phyloP scores from a whole-genome alignment of 495 filamentous ascomycete species.

The Chaetomium fimeti region DNA sequence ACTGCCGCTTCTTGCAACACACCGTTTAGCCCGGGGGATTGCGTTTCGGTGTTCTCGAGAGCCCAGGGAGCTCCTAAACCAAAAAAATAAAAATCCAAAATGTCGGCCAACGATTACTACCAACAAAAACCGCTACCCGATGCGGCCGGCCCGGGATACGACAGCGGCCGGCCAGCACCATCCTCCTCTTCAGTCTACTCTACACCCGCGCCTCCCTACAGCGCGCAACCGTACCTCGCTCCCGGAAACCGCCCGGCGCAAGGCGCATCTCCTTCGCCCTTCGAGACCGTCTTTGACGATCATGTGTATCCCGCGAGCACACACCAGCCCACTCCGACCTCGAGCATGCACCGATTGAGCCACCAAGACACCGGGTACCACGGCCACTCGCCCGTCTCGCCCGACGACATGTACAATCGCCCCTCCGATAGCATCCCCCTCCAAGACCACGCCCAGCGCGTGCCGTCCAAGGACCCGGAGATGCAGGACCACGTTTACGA shows the following conservation, averaged over 20 bases:
- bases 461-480: slow-evolving; percentile 39
- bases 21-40: slow-evolving; percentile 5
- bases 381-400: slow-evolving; percentile 43
- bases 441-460: slow-evolving; percentile 45
- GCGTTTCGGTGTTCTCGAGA: slow-evolving; percentile 9
- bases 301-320: slow-evolving; percentile 57
- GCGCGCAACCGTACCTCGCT: slow-evolving; percentile 30
- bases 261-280: slow-evolving; percentile 36
- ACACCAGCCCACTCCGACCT: slow-evolving; percentile 29
- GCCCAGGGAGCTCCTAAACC: slow-evolving; percentile 2
- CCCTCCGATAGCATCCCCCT: slow-evolving; percentile 68
- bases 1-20: background rate
- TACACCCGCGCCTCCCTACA: slow-evolving; percentile 36
- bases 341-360: slow-evolving; percentile 48
- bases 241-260: slow-evolving; percentile 29
- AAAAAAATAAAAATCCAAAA: slow-evolving; percentile 49
- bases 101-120: slow-evolving; percentile 86
- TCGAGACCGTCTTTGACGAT: slow-evolving; percentile 61
- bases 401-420: slow-evolving; percentile 42
- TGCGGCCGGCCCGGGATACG: slow-evolving; percentile 30
- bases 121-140: slow-evolving; percentile 49
- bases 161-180: slow-evolving; percentile 46
- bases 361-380: slow-evolving; percentile 58
- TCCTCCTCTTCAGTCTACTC: slow-evolving; percentile 37
- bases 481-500: slow-evolving; percentile 55